Percentiles rank a stretch among this genome's conserved stretches.
Evolutionary conservation across 306 rosid species (phyloP).

Genomic region (Dalbergia cultrata): DNA sequence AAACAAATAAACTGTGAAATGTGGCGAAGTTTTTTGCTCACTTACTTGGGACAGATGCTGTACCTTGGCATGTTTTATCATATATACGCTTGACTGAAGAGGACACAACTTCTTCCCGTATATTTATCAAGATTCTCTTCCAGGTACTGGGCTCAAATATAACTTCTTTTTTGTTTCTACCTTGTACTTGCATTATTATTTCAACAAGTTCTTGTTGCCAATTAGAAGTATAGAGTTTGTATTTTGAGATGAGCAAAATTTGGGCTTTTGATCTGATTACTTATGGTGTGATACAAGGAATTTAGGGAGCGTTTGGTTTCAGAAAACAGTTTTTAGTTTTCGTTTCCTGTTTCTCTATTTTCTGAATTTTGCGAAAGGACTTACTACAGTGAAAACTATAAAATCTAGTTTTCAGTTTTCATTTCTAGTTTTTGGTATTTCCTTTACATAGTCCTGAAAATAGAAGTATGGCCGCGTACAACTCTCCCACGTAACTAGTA

Average conservation of each 20-base stretch:
- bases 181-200: slow-evolving; percentile 10
- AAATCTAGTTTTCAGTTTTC: too few relatives aligned
- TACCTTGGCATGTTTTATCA: slow-evolving; percentile 89
- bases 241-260: too few relatives aligned
- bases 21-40: slow-evolving; percentile 92
- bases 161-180: slow-evolving; percentile 15
- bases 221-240: too few relatives aligned
- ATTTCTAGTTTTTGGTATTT: too few relatives aligned
- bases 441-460: too few relatives aligned
- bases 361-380: too few relatives aligned
- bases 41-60: slow-evolving; percentile 86
- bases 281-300: slow-evolving; percentile 27
- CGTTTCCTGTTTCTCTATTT: too few relatives aligned
- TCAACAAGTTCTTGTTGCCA: neutral
- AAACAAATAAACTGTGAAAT: slow-evolving; percentile 81
- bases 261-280: slow-evolving; percentile 20
- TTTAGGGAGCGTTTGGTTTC: neutral
- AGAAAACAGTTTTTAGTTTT: too few relatives aligned
- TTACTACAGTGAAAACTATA: too few relatives aligned
- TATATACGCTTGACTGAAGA: slow-evolving; percentile 89
- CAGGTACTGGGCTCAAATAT: slow-evolving; percentile 62
- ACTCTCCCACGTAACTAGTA: too few relatives aligned
- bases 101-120: slow-evolving; percentile 90
- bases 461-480: too few relatives aligned
- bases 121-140: slow-evolving; percentile 90